Conservation (phyloP, 1,284 basidiomycete genomes). For the Paramarasmius palmivorus region DNA sequence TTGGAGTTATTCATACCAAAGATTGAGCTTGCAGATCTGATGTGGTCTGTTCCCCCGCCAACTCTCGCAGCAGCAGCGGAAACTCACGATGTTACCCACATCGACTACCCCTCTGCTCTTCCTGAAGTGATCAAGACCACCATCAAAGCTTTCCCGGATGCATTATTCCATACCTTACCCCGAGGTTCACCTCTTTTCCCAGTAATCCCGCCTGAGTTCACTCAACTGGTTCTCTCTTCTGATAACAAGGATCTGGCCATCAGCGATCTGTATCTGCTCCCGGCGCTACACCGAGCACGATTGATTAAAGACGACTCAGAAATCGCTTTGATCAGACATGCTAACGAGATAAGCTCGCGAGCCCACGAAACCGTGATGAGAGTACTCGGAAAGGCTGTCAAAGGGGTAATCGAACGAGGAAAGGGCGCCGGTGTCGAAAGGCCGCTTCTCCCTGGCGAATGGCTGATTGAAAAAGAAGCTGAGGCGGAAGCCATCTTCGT, state of each 20-base stretch:
- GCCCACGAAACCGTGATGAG: slow-evolving; percentile 92
- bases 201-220: slow-evolving; percentile 40
- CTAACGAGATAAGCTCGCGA: slow-evolving; percentile 81
- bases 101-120: slow-evolving; percentile 53
- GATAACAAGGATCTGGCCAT: slow-evolving; percentile 36
- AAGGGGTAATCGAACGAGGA: slow-evolving; percentile 46
- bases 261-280: slow-evolving; percentile 63
- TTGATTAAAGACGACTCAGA: slow-evolving; percentile 77
- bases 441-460: slow-evolving; percentile 70
- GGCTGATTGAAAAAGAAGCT: slow-evolving; percentile 87
- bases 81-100: slow-evolving; percentile 57
- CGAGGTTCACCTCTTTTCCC: slow-evolving; percentile 58
- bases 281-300: slow-evolving; percentile 76
- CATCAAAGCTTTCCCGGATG: slow-evolving; percentile 58
- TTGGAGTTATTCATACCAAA: slow-evolving; percentile 77
- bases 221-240: slow-evolving; percentile 35
- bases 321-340: slow-evolving; percentile 71
- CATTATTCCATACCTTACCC: slow-evolving; percentile 66
- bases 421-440: slow-evolving; percentile 47
- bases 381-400: slow-evolving; percentile 78
- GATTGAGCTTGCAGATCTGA: slow-evolving; percentile 67
- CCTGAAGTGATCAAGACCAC: slow-evolving; percentile 51
- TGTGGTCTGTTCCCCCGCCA: slow-evolving; percentile 89
- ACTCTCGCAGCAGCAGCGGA: slow-evolving; percentile 56
- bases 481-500: slow-evolving; percentile 92